Percentiles rank a stretch among this genome's conserved stretches.
Conservation (phyloP, 208 protist species). For the Trichomonas tenax region DNA sequence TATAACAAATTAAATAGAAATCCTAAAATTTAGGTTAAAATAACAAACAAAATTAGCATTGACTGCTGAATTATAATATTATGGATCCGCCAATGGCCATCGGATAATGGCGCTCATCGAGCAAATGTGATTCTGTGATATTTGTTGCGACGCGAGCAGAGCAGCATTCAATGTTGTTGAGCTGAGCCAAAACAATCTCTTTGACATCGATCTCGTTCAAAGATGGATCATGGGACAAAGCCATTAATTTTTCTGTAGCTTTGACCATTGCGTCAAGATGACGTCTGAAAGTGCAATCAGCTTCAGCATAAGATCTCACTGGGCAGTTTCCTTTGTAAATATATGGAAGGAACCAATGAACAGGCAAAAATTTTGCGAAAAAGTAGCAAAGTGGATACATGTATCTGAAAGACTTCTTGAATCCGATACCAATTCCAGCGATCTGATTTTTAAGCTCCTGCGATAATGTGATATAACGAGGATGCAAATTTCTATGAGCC, state of each 20-base stretch:
- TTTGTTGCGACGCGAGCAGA: no score
- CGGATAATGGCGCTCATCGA: no score
- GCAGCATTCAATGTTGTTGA: background rate
- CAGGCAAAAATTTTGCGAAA: background rate
- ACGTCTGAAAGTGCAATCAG: background rate
- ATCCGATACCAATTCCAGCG: background rate
- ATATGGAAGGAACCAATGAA: background rate
- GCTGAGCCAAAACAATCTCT: background rate
- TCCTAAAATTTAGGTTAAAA: no score
- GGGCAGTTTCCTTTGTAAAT: background rate
- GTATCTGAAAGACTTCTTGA: background rate
- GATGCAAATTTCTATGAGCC: background rate
- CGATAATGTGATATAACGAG: background rate
- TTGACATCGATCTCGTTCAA: background rate
- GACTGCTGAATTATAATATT: no score
- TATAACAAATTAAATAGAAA: no score
- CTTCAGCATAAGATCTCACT: background rate
- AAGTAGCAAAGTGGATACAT: background rate
- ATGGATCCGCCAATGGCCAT: no score
- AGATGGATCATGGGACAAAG: background rate
- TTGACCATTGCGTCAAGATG: background rate
- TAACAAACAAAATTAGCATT: no score
- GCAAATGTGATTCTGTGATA: no score
- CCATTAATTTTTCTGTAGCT: background rate
- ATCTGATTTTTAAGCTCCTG: background rate